Conservation (phyloP, 305 asterid genomes). For the Fraxinus nigra region DNA sequence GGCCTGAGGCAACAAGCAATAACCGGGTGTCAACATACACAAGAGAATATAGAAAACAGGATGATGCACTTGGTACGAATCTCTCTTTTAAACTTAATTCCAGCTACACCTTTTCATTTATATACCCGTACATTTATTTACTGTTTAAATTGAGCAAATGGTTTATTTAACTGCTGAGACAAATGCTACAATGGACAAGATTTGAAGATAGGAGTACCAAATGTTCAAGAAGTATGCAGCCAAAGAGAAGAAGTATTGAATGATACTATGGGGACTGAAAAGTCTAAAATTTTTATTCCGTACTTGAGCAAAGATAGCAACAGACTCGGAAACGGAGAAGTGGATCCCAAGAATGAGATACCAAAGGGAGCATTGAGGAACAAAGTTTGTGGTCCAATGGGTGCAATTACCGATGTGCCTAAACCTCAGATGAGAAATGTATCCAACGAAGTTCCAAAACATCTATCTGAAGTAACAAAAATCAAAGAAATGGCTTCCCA, state of each 20-base stretch:
- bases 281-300: constrained; percentile 8
- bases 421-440: constrained; percentile 23
- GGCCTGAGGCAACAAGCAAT: constrained; percentile 34
- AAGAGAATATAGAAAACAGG: constrained; percentile 18
- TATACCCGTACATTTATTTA: not conserved
- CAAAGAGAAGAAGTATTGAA: constrained; percentile 19
- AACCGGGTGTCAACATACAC: constrained; percentile 27
- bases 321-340: constrained; percentile 19
- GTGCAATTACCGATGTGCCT: constrained; percentile 17
- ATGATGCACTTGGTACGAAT: constrained; percentile 32
- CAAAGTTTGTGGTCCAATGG: constrained; percentile 26
- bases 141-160: constrained; percentile 1
- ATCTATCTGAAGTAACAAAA: constrained; percentile 21
- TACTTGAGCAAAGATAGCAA: constrained; percentile 29
- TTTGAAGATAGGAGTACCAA: constrained; percentile 35
- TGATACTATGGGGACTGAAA: constrained; percentile 21
- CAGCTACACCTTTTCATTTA: not conserved
- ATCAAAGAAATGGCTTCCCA: constrained; percentile 21
- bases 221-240: constrained; percentile 28
- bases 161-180: constrained; percentile 19
- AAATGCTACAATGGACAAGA: constrained; percentile 32
- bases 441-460: constrained; percentile 25
- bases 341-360: constrained; percentile 21
- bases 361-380: constrained; percentile 21
- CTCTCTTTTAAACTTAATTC: not conserved